Conservation (phyloP, 805 yeast genomes). For the Starmerella stigmatis region DNA sequence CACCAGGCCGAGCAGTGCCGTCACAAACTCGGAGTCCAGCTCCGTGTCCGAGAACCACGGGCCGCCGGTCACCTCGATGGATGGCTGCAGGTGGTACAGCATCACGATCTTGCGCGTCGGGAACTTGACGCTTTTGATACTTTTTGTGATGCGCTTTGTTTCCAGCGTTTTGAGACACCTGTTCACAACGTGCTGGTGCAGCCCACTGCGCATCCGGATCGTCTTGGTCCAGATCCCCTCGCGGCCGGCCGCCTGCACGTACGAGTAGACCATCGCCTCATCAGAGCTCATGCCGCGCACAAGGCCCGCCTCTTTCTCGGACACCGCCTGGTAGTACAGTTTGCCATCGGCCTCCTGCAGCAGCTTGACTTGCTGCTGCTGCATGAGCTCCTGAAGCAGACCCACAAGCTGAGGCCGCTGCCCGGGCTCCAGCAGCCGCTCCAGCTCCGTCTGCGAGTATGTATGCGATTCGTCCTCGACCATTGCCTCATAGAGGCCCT, state of each 20-base stretch:
- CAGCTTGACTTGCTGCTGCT: slow-evolving; percentile 55
- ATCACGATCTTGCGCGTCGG: slow-evolving; percentile 94
- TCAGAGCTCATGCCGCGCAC: slow-evolving; percentile 71
- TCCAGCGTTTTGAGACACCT: slow-evolving; percentile 75
- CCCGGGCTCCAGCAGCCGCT: slow-evolving; percentile 37
- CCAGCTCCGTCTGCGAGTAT: slow-evolving; percentile 62
- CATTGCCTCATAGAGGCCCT: slow-evolving; percentile 55
- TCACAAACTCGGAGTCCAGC: slow-evolving; percentile 86
- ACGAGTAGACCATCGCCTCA: slow-evolving; percentile 81
- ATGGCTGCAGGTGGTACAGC: slow-evolving; percentile 87
- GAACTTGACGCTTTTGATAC: slow-evolving; percentile 76
- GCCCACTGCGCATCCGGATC: slow-evolving; percentile 72
- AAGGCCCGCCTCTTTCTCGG: slow-evolving; percentile 61
- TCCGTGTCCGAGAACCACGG: slow-evolving; percentile 98
- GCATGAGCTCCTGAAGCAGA: slow-evolving; percentile 38
- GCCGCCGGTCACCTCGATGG: slow-evolving; percentile 94
- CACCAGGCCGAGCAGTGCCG: slow-evolving; percentile 66
- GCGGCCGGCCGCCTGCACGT: slow-evolving; percentile 84
- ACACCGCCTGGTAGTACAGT: slow-evolving; percentile 65
- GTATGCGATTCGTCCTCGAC: slow-evolving; percentile 38
- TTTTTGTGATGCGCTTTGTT: slow-evolving; percentile 69
- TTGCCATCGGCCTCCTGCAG: slow-evolving; percentile 48
- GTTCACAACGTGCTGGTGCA: slow-evolving; percentile 83
- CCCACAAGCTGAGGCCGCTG: slow-evolving; percentile 37
- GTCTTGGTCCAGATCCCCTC: slow-evolving; percentile 97